phyloP scores from a whole-genome alignment of 805 yeast genomes.

The Metschnikowia drakensbergensis region DNA sequence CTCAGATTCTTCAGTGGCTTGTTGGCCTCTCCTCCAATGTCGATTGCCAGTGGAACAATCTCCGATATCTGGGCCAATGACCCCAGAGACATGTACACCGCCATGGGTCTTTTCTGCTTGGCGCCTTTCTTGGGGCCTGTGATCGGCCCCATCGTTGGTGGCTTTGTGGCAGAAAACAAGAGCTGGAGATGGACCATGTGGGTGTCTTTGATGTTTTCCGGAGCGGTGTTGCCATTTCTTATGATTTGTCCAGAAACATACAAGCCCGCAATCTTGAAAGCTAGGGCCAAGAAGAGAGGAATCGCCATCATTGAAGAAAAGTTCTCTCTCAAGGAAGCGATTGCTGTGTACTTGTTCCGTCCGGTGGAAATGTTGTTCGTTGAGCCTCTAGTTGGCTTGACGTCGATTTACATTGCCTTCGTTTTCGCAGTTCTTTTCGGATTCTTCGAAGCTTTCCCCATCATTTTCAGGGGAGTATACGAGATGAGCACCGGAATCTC shows the following conservation, averaged over 20 bases:
- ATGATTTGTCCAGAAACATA: slow-evolving; percentile 17
- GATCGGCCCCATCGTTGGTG: slow-evolving; percentile 20
- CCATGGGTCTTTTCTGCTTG: slow-evolving; percentile 70
- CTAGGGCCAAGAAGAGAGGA: slow-evolving; percentile 47
- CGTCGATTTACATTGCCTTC: slow-evolving; percentile 68
- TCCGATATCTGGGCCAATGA: slow-evolving; percentile 61
- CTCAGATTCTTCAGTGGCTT: slow-evolving; percentile 72
- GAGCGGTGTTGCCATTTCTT: slow-evolving; percentile 16
- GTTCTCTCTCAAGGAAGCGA: slow-evolving; percentile 39
- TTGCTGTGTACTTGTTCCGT: slow-evolving; percentile 51
- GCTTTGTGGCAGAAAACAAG: slow-evolving; percentile 46
- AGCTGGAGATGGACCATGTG: slow-evolving; percentile 21
- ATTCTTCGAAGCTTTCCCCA: slow-evolving; percentile 75
- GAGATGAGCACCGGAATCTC: slow-evolving; percentile 56
- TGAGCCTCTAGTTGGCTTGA: slow-evolving; percentile 72
- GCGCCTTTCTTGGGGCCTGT: slow-evolving; percentile 22
- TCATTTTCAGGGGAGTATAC: slow-evolving; percentile 66
- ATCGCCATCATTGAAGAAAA: slow-evolving; percentile 38
- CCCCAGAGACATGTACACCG: slow-evolving; percentile 59
- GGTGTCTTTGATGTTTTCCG: slow-evolving; percentile 19
- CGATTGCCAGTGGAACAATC: slow-evolving; percentile 82
- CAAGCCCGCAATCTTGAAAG: slow-evolving; percentile 17
- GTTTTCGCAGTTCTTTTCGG: slow-evolving; percentile 76
- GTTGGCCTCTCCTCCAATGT: slow-evolving; percentile 76
- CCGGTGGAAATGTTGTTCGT: slow-evolving; percentile 66